Evolutionary conservation across 2,329 filamentous ascomycete species (phyloP).

Genomic region (Blastomyces parvus): DNA sequence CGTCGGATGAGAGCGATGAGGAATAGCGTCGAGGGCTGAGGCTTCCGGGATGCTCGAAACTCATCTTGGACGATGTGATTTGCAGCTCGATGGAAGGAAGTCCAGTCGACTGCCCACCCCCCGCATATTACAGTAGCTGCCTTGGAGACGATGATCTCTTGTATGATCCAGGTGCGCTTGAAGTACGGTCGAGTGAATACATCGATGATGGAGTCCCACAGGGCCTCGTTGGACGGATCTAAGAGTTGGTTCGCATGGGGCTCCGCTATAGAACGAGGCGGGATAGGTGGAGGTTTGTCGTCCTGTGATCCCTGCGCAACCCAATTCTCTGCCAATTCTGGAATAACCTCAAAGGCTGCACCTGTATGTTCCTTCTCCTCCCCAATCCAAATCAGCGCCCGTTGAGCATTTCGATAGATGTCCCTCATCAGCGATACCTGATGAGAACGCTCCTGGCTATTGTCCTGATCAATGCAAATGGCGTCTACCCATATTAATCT

Average conservation of each 20-base stretch:
- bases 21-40: slow-evolving; percentile 5
- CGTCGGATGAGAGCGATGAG: slow-evolving; percentile 8
- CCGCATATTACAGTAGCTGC: slow-evolving; percentile 4
- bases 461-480: slow-evolving; percentile 16
- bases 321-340: slow-evolving; percentile 3
- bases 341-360: slow-evolving; percentile 2
- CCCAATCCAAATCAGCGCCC: slow-evolving; percentile 7
- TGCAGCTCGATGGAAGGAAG: slow-evolving; percentile 7
- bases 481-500: slow-evolving; percentile 16
- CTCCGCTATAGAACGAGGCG: neutral
- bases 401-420: slow-evolving; percentile 13
- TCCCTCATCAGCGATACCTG: slow-evolving; percentile 16
- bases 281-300: neutral
- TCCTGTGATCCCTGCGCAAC: slow-evolving; percentile 5
- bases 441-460: slow-evolving; percentile 12
- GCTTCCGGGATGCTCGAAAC: slow-evolving; percentile 4
- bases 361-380: slow-evolving; percentile 8
- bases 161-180: slow-evolving; percentile 9
- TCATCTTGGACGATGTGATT: slow-evolving; percentile 9
- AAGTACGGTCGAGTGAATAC: slow-evolving; percentile 9
- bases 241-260: slow-evolving; percentile 3
- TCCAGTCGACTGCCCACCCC: slow-evolving; percentile 6
- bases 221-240: neutral
- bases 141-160: slow-evolving; percentile 8
- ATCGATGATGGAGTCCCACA: slow-evolving; percentile 7